Base-by-base conservation (phyloP, 129 eudicot genomes). In the Centaurea solstitialis region DNA sequence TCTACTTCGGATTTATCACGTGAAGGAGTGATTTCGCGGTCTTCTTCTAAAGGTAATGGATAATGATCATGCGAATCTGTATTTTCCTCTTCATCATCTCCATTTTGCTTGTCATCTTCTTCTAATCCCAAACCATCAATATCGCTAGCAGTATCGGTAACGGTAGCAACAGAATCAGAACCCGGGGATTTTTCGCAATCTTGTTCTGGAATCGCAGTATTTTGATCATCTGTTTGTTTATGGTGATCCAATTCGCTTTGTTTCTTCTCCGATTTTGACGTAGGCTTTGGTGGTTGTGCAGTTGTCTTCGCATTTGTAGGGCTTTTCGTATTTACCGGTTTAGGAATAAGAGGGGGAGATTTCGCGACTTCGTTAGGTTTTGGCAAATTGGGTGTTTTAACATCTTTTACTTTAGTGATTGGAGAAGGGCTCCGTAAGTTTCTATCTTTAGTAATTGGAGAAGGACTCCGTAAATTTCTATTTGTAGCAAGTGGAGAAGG, bases 291-390 rank as follows among this genome's bases (percentile, higher is more conserved):
- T 7, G 73, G 72, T 53, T 45, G 81, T 47, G 39, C 74, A 33
- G 74, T 68, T 28, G 59, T 38, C 77, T 78, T 86, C 22, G 70
- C 67, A 59, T 20, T 76, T 0, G 81, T 82, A 20, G 86, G 81
- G 64, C 88, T 88, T 76, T 72, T 82, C 18, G 38, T 62, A 18
- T 11, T 76, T 28, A 30, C 11, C 11, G 76, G 59, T 50, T 79
- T 84, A 22, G 87, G 87, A 78, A 57, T 57, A 57, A 85, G 62
- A 9, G 76, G 79, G 0, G 81, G 85, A 33, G 87, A 81, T 66
- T 82, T 88, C 15, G 70, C 82, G 20, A 35, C 38, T 23, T 87
- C 87, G 69, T 77, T 76, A 23, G 71, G 35, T 81, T 79, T 79
- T 3, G 80, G 43, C 17, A 83, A 47, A 68, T 45, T 53, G 6